Conservation (phyloP, 23 red algal species). For the Gracilaria gracilis region DNA sequence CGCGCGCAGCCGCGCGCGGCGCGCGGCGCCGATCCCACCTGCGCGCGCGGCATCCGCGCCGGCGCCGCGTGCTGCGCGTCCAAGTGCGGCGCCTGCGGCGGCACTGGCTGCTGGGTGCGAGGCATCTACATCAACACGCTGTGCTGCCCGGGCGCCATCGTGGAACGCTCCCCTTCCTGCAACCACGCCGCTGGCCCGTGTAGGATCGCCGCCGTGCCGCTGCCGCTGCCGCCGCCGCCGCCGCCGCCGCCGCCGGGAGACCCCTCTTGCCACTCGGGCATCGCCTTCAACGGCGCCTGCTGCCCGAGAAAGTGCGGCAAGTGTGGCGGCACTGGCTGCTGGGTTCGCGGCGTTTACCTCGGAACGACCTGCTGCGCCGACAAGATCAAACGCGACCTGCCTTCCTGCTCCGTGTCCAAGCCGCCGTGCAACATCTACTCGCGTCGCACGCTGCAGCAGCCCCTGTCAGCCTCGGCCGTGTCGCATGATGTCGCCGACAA, state of each 20-base stretch:
- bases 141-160: constrained; percentile 24
- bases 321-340: constrained; percentile 31
- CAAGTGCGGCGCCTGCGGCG: constrained; percentile 42
- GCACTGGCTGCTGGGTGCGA: constrained; percentile 19
- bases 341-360: constrained; percentile 12
- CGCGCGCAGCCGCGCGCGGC: neutral
- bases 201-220: constrained; percentile 9
- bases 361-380: constrained; percentile 15
- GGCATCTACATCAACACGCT: constrained; percentile 17
- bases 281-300: constrained; percentile 26
- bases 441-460: neutral
- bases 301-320: constrained; percentile 12
- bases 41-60: neutral
- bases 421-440: constrained; percentile 26
- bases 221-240: constrained; percentile 4
- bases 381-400: constrained; percentile 16
- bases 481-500: neutral
- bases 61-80: constrained; percentile 15
- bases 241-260: constrained; percentile 29
- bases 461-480: neutral
- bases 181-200: constrained; percentile 38
- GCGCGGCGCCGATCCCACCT: constrained; percentile 14
- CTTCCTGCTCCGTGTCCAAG: constrained; percentile 6
- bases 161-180: constrained; percentile 24
- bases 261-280: neutral